Evolutionary conservation across 805 yeast genomes (phyloP).

Genomic region (Sungouiella thailandica): DNA sequence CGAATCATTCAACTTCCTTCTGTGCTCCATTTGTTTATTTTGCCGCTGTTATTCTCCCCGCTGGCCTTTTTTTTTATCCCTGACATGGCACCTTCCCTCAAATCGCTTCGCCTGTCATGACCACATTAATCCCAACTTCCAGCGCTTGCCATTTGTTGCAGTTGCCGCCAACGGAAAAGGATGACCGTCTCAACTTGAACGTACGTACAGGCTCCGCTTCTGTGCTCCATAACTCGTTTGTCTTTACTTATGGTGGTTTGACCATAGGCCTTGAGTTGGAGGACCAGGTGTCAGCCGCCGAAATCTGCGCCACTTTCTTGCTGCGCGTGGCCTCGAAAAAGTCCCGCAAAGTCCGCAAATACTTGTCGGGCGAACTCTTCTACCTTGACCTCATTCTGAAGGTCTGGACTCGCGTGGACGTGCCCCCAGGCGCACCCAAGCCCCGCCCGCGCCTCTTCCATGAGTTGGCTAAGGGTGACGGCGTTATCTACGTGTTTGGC

Average conservation of each 20-base stretch:
- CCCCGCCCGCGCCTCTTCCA: slow-evolving; percentile 55
- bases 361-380: slow-evolving; percentile 62
- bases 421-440: slow-evolving; percentile 17
- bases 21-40: too few relatives aligned
- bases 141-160: slow-evolving; percentile 53
- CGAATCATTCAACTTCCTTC: too few relatives aligned
- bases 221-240: slow-evolving; percentile 50
- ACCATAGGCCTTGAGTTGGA: slow-evolving; percentile 49
- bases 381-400: slow-evolving; percentile 55
- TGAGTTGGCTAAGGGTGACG: slow-evolving; percentile 46
- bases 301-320: slow-evolving; percentile 35
- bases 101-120: too few relatives aligned
- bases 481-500: slow-evolving; percentile 57
- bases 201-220: slow-evolving; percentile 68
- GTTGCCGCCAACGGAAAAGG: slow-evolving; percentile 51
- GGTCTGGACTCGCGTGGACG: slow-evolving; percentile 46
- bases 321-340: slow-evolving; percentile 21
- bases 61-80: too few relatives aligned
- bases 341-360: slow-evolving; percentile 26
- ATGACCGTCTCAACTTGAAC: slow-evolving; percentile 50
- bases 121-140: slow-evolving; percentile 60
- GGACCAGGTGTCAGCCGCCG: slow-evolving; percentile 32
- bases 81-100: too few relatives aligned
- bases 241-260: slow-evolving; percentile 67
- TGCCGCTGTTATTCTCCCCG: too few relatives aligned